phyloP scores from a whole-genome alignment of 768 basidiomycete species.

The Tulasnella sp. region DNA sequence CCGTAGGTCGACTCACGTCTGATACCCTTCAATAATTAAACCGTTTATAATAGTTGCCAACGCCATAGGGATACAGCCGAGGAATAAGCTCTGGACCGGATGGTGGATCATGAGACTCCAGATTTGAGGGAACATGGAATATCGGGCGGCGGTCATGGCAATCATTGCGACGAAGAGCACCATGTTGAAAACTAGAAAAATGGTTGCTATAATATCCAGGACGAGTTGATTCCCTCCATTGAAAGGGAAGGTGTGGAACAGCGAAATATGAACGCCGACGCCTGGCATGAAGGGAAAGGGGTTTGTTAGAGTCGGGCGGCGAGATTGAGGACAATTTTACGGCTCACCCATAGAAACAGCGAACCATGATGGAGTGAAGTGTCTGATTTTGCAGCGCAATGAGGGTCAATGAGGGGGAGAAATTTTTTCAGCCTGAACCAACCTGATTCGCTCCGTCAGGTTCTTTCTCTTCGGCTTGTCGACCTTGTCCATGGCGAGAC shows the following conservation, averaged over 20 bases:
- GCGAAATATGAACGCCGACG: constrained; percentile 58
- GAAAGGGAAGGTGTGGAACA: constrained; percentile 64
- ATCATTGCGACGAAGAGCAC: constrained; percentile 57
- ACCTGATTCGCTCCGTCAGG: constrained; percentile 36
- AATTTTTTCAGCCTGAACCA: constrained; percentile 7
- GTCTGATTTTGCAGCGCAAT: constrained; percentile 41
- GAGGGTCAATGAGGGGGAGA: not conserved
- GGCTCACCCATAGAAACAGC: constrained; percentile 56
- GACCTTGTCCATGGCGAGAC: not conserved
- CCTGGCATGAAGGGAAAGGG: constrained; percentile 41
- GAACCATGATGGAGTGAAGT: constrained; percentile 63
- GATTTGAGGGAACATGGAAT: constrained; percentile 57
- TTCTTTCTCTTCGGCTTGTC: constrained; percentile 19
- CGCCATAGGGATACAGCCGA: constrained; percentile 57
- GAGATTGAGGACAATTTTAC: not conserved
- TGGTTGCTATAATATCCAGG: constrained; percentile 51
- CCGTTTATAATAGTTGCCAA: constrained; percentile 61
- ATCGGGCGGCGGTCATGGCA: constrained; percentile 53
- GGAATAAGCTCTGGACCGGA: constrained; percentile 37
- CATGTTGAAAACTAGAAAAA: constrained; percentile 64
- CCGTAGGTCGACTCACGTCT: constrained; percentile 41
- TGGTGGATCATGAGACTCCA: constrained; percentile 52
- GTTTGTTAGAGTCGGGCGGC: not conserved
- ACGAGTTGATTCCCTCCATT: constrained; percentile 44
- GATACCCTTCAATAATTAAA: constrained; percentile 53